These are phyloP conservation scores for Afroboletus lepidellus DNA, from an alignment of 1,284 basidiomycete genomes.

Conservation along the genomic window DNA sequence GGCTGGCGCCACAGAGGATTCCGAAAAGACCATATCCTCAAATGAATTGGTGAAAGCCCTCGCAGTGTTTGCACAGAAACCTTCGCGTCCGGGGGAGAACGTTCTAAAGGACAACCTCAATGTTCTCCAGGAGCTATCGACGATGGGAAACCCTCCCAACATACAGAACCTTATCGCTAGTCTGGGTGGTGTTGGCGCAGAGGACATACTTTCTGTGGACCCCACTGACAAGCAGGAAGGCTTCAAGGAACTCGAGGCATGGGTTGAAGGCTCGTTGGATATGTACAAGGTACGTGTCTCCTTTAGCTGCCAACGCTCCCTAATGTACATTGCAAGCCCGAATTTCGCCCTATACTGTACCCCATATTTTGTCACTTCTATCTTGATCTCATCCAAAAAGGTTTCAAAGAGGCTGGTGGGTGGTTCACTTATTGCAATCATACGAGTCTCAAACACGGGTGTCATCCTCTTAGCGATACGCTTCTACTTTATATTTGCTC, in stretches of 20 bases:
- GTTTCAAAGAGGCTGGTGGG: slow-evolving; percentile 84
- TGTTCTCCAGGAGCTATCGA: slow-evolving; percentile 63
- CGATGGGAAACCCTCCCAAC: slow-evolving; percentile 63
- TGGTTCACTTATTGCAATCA: not conserved
- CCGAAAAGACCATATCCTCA: slow-evolving; percentile 47
- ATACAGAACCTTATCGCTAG: slow-evolving; percentile 75
- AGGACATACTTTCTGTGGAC: slow-evolving; percentile 81
- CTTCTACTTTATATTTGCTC: slow-evolving; percentile 75
- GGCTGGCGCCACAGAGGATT: slow-evolving; percentile 49
- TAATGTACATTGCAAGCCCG: slow-evolving; percentile 58
- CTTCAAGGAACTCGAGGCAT: slow-evolving; percentile 85
- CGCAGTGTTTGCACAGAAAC: slow-evolving; percentile 64
- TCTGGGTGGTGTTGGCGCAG: slow-evolving; percentile 74
- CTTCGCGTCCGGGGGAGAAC: slow-evolving; percentile 63
- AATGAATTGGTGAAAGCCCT: slow-evolving; percentile 68
- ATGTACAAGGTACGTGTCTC: slow-evolving; percentile 68
- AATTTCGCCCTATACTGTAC: slow-evolving; percentile 89
- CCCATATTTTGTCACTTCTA: slow-evolving; percentile 98
- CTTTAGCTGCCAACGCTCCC: slow-evolving; percentile 5
- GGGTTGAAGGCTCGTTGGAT: slow-evolving; percentile 88
- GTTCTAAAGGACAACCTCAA: slow-evolving; percentile 61
- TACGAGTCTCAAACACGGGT: slow-evolving; percentile 2
- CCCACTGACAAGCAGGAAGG: slow-evolving; percentile 88
- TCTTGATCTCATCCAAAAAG: slow-evolving; percentile 89
- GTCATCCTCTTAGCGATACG: slow-evolving; percentile 48